Base-by-base conservation (phyloP, 139 green algal genomes). In the Chlorella sp. region DNA sequence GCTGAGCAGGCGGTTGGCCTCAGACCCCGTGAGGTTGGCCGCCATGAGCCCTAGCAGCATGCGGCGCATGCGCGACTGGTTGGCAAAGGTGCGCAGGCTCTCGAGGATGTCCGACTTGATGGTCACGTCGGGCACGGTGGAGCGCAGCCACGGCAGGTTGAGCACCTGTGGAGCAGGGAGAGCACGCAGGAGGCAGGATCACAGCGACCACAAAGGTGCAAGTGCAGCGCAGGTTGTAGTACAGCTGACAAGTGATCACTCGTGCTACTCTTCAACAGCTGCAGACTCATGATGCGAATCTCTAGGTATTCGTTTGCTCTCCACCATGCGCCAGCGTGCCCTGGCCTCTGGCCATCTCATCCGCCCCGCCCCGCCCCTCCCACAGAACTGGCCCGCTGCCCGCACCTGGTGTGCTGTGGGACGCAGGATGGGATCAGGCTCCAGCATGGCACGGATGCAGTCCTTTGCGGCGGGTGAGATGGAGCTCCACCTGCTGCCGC, bases 1-100 rank as follows among this genome's bases (percentile, higher is more conserved):
- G n/a, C n/a, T n/a, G n/a, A n/a, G n/a, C 77, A 88, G 68, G 32
- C 70, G 14, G 31, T 70, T 71, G 26, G 80, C 80, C 70, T 82
- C 80, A 5, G 20, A 31, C 0, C 80, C 80, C n/a, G 51, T 74
- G 26, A 88, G 73, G 60, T 73, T 79, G 20, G 74, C 36, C 1
- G 83, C 83, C 67, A 83, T 76, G 24, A 85, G 76, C 32, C 83
- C 83, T 71, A 88, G 72, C 71, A 88, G 51, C 49, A 88, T 73
- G 27, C 83, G 77, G 26, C 83, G 71, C 67, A 82, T 83, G 63
- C 79, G 77, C 33, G 27, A 69, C 35, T 83, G 78, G 70, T 77
- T 80, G 51, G 79, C 79, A 73, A 88, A 88, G 35, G 73, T 62
- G 73, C 76, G 77, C 74, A 88, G 77, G 73, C 82, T 71, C 14